Percentiles rank a stretch among this genome's conserved stretches.
phyloP scores from a whole-genome alignment of 1,139 yeast genomes.

The Oligophagozyma castellii region DNA sequence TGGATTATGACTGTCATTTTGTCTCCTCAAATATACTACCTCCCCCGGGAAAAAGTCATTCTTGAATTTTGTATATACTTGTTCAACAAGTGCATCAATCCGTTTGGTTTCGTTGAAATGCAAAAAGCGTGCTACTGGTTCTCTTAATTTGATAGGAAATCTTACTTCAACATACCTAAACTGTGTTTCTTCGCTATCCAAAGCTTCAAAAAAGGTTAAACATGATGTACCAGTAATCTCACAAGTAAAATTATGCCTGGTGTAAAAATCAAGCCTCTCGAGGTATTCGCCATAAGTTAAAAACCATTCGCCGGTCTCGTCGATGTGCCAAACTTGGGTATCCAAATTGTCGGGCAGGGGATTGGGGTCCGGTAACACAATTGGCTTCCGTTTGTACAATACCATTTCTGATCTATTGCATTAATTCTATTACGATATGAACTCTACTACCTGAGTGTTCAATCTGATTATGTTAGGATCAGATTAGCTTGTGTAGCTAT shows the following conservation, averaged over 20 bases:
- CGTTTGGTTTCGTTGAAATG: constrained; percentile 80
- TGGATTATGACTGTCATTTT: constrained; percentile 20
- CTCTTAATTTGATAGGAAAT: constrained; percentile 85
- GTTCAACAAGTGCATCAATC: constrained; percentile 77
- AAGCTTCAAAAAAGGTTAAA: constrained; percentile 80
- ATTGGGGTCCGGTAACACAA: constrained; percentile 42
- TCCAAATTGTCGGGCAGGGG: constrained; percentile 38
- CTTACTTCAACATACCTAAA: constrained; percentile 58
- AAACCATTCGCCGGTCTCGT: constrained; percentile 85
- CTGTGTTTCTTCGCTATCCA: constrained; percentile 58
- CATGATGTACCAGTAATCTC: constrained; percentile 93
- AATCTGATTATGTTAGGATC: too few relatives aligned
- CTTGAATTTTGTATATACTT: constrained; percentile 61
- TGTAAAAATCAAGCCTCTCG: constrained; percentile 54
- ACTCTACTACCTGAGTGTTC: too few relatives aligned
- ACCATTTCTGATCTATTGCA: constrained; percentile 31
- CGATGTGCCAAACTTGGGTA: constrained; percentile 61
- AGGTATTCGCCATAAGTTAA: constrained; percentile 61
- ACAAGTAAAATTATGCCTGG: constrained; percentile 72
- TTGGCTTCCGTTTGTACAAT: constrained; percentile 58
- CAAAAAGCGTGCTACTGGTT: constrained; percentile 72
- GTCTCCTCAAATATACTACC: constrained; percentile 43
- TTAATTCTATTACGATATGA: constrained; percentile 1
- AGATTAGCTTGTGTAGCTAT: too few relatives aligned
- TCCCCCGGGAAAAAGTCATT: constrained; percentile 90